Conservation (phyloP, 2,329 filamentous ascomycete species). For the Dactylellina parvicollis region DNA sequence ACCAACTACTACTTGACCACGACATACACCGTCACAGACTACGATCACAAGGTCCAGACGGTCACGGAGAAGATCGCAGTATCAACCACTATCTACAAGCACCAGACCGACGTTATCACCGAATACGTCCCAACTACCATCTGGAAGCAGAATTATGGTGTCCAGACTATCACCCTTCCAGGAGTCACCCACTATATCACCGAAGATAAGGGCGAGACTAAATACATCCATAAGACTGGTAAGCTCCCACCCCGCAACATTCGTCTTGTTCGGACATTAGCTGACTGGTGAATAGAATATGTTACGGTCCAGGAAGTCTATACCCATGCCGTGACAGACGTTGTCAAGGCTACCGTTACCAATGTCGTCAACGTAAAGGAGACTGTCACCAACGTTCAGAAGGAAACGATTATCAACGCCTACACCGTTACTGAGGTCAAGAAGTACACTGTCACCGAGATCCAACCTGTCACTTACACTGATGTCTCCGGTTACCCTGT, state of each 20-base stretch:
- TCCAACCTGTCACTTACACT: conserved; percentile 32
- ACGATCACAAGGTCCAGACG: conserved; percentile 32
- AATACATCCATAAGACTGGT: conserved; percentile 44
- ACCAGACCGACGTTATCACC: no score
- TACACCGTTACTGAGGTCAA: conserved; percentile 33
- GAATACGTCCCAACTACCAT: no score
- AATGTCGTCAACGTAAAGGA: conserved; percentile 6
- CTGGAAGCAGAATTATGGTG: conserved; percentile 36
- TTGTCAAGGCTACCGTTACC: conserved; percentile 15
- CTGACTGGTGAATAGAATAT: conserved; percentile 15
- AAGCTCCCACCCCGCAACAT: not conserved
- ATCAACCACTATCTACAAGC: conserved; percentile 26
- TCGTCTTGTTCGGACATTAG: not conserved
- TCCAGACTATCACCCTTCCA: conserved; percentile 47
- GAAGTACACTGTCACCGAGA: conserved; percentile 16
- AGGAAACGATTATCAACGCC: conserved; percentile 18
- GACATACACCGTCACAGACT: conserved; percentile 36
- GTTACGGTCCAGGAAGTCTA: conserved; percentile 34
- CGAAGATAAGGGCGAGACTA: conserved; percentile 36
- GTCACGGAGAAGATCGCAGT: conserved; percentile 26
- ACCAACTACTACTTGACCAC: conserved; percentile 37
- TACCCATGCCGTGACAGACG: conserved; percentile 1
- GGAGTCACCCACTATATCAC: conserved; percentile 45
- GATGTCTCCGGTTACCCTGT: conserved; percentile 23
- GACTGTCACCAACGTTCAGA: conserved; percentile 13